phyloP scores from a whole-genome alignment of 768 basidiomycete species.

The Termitomyces sp. region DNA sequence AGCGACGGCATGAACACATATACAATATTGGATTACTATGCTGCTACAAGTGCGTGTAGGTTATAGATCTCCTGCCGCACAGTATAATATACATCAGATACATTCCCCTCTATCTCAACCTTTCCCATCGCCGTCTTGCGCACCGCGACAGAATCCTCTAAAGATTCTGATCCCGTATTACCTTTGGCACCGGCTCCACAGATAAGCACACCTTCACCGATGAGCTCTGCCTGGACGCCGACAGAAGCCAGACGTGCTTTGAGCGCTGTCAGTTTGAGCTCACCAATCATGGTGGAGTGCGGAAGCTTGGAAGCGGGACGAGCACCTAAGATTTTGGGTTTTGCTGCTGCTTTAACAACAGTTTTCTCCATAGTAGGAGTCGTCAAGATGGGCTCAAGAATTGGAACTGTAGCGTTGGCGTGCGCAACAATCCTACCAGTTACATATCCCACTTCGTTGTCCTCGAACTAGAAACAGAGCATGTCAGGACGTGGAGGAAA shows the following conservation, averaged over 20 bases:
- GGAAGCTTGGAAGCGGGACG: constrained; percentile 67
- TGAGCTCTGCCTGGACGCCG: constrained; percentile 86
- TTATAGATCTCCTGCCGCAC: constrained; percentile 90
- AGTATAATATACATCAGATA: constrained; percentile 84
- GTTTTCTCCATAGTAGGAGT: constrained; percentile 21
- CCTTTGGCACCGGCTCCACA: constrained; percentile 64
- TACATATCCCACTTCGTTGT: constrained; percentile 94
- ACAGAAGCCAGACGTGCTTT: constrained; percentile 75
- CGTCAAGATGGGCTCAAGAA: constrained; percentile 66
- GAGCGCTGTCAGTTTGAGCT: constrained; percentile 86
- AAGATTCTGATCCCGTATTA: constrained; percentile 34
- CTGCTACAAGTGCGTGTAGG: constrained; percentile 84
- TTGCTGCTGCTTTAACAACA: constrained; percentile 16
- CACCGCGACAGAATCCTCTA: constrained; percentile 78
- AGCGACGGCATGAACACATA: constrained; percentile 4
- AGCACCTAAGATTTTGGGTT: constrained; percentile 54
- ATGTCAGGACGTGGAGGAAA: neutral
- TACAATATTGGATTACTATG: constrained; percentile 27
- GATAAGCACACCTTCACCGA: constrained; percentile 95
- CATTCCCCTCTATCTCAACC: constrained; percentile 86
- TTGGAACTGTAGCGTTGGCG: constrained; percentile 84
- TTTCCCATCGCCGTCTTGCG: constrained; percentile 81
- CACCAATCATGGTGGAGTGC: constrained; percentile 95
- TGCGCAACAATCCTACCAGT: constrained; percentile 83
- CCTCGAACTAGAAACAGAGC: constrained; percentile 71